These are phyloP conservation scores for Ensete glaucum DNA, from an alignment of 176 grass and related monocot genomes.

Conservation along the genomic window DNA sequence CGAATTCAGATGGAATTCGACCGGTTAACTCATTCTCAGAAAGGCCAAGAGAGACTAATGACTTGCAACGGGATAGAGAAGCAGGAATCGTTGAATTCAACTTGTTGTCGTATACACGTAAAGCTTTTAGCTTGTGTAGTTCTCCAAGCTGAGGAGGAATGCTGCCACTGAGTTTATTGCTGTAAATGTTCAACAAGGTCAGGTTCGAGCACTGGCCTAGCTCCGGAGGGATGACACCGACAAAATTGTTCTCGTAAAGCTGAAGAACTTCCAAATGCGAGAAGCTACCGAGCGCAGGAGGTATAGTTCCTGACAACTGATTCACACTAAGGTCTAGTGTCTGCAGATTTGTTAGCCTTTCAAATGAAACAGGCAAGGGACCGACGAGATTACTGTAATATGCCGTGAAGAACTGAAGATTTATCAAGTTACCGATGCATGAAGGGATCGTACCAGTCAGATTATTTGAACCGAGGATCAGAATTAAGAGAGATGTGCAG, in stretches of 20 bases:
- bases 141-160: conserved; percentile 69
- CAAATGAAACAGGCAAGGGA: conserved; percentile 52
- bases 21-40: conserved; percentile 50
- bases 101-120: conserved; percentile 41
- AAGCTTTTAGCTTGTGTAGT: conserved; percentile 22
- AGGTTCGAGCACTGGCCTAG: conserved; percentile 67
- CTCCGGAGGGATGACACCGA: conserved; percentile 43
- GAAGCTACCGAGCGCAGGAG: conserved; percentile 48
- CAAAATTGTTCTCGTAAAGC: conserved; percentile 33
- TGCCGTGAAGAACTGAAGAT: conserved; percentile 13
- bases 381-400: conserved; percentile 35
- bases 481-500: conserved; percentile 34
- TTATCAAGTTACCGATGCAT: conserved; percentile 45
- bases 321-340: conserved; percentile 44
- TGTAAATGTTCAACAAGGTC: conserved; percentile 34
- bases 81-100: conserved; percentile 53
- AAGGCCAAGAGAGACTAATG: conserved; percentile 24
- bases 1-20: conserved; percentile 54
- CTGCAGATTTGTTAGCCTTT: conserved; percentile 31
- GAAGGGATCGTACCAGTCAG: conserved; percentile 52
- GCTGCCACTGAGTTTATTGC: conserved; percentile 49
- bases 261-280: conserved; percentile 36
- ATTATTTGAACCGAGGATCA: conserved; percentile 33
- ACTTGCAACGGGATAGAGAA: conserved; percentile 39
- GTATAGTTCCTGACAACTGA: conserved; percentile 47